A percentile compares a stretch with the other conserved stretches of the same genome.
Conservation (phyloP, 2,329 filamentous ascomycete genomes). For the Fusarium nodosum region DNA sequence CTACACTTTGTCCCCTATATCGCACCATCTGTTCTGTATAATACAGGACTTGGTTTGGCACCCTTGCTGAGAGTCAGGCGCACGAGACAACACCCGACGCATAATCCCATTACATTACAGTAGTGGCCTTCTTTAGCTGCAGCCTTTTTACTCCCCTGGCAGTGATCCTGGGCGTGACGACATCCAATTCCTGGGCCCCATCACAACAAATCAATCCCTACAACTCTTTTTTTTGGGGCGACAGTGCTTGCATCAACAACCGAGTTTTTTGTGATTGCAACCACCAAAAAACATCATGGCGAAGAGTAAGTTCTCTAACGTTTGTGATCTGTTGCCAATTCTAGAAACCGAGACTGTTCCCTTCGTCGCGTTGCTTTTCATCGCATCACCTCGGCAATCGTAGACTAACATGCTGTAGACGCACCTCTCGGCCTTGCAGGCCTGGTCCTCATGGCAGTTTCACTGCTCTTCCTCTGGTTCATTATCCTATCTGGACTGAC, state of each 20-base stretch:
- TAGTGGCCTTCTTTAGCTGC: constrained; percentile 37
- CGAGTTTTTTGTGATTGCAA: not conserved
- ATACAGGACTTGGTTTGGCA: not conserved
- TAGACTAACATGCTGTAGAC: constrained; percentile 51
- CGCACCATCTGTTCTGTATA: constrained; percentile 3
- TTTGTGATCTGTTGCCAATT: not conserved
- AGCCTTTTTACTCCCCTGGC: constrained; percentile 24
- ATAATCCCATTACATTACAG: constrained; percentile 17
- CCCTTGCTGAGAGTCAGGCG: constrained; percentile 14
- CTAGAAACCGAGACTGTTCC: not conserved
- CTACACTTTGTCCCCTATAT: not conserved
- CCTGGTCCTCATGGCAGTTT: constrained; percentile 64
- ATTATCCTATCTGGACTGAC: constrained; percentile 69
- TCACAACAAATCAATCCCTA: constrained; percentile 26
- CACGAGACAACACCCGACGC: constrained; percentile 17
- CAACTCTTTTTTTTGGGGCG: constrained; percentile 8
- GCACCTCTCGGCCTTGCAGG: constrained; percentile 58
- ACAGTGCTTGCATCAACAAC: constrained; percentile 14
- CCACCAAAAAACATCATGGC: constrained; percentile 35
- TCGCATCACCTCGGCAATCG: not conserved
- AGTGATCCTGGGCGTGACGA: constrained; percentile 42
- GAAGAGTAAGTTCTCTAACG: constrained; percentile 40
- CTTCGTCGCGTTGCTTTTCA: not conserved
- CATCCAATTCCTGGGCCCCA: constrained; percentile 25
- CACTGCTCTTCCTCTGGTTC: constrained; percentile 70